Percentiles rank a stretch among this genome's conserved stretches.
Evolutionary conservation across 2,329 filamentous ascomycete species (phyloP).

Genomic region (Davidsoniella australis): DNA sequence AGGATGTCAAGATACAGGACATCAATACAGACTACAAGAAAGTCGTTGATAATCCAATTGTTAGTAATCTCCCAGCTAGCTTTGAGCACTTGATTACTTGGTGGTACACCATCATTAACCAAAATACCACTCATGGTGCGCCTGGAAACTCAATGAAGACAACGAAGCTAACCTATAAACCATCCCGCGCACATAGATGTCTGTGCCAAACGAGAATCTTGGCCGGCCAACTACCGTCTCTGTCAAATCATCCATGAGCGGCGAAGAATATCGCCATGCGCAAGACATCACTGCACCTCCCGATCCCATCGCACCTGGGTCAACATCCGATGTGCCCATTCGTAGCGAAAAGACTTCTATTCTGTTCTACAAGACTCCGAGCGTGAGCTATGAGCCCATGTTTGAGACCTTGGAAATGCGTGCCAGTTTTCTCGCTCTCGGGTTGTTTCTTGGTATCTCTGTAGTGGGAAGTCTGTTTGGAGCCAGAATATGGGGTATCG

Average conservation of each 20-base stretch:
- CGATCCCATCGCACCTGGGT: conserved; percentile 63
- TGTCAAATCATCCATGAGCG: conserved; percentile 52
- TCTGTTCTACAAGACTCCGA: conserved; percentile 85
- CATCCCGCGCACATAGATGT: conserved; percentile 33
- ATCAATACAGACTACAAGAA: conserved; percentile 53
- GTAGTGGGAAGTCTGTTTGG: conserved; percentile 67
- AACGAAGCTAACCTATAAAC: not conserved
- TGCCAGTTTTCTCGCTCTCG: conserved; percentile 51
- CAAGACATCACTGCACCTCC: conserved; percentile 87
- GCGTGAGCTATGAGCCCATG: conserved; percentile 78
- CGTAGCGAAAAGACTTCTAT: conserved; percentile 94
- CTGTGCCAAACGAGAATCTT: conserved; percentile 79
- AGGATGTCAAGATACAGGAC: conserved; percentile 72
- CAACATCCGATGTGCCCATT: conserved; percentile 86
- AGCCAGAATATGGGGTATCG: conserved; percentile 55
- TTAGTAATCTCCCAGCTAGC: conserved; percentile 19
- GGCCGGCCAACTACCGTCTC: conserved; percentile 56
- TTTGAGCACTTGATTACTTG: not conserved
- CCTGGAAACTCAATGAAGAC: no score
- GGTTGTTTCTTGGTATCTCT: conserved; percentile 56
- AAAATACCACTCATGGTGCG: not conserved
- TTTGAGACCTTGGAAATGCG: conserved; percentile 59
- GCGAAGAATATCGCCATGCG: conserved; percentile 63
- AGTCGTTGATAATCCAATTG: conserved; percentile 53
- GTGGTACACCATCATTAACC: no score